Conservation (phyloP, 176 grass and related monocot genomes). For the Carex scoparia region DNA sequence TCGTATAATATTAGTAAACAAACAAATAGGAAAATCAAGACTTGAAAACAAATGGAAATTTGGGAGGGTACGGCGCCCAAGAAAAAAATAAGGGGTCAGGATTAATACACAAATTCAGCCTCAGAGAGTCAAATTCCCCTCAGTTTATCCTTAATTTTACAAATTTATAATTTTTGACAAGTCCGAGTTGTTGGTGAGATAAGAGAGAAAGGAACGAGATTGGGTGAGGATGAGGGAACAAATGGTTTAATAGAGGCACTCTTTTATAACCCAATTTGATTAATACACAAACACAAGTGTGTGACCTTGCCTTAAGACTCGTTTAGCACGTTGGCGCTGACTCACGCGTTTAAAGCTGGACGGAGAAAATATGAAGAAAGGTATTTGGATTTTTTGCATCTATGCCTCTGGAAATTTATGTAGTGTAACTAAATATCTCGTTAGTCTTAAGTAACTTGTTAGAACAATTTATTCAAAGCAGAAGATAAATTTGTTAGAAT, state of each 20-base stretch:
- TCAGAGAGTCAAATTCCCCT: neutral
- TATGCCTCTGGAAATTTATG: neutral
- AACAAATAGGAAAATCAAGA: neutral
- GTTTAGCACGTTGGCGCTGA: constrained; percentile 23
- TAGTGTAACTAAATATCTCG: neutral
- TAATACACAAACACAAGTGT: neutral
- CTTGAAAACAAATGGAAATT: neutral
- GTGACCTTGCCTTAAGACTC: neutral
- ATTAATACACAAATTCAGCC: neutral
- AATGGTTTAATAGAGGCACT: neutral
- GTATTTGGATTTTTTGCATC: neutral
- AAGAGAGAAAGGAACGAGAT: neutral
- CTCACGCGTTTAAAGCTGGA: neutral
- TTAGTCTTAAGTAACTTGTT: neutral
- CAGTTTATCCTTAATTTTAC: neutral
- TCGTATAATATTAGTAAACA: neutral
- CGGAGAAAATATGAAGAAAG: neutral
- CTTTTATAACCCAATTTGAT: neutral
- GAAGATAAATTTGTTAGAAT: neutral
- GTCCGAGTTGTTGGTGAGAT: neutral
- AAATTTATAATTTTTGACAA: neutral
- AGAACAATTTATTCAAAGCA: neutral
- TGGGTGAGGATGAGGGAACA: neutral
- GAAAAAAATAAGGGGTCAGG: neutral
- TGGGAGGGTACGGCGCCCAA: neutral